Conservation (phyloP, 495 filamentous ascomycete genomes). For the Apodospora peruviana region DNA sequence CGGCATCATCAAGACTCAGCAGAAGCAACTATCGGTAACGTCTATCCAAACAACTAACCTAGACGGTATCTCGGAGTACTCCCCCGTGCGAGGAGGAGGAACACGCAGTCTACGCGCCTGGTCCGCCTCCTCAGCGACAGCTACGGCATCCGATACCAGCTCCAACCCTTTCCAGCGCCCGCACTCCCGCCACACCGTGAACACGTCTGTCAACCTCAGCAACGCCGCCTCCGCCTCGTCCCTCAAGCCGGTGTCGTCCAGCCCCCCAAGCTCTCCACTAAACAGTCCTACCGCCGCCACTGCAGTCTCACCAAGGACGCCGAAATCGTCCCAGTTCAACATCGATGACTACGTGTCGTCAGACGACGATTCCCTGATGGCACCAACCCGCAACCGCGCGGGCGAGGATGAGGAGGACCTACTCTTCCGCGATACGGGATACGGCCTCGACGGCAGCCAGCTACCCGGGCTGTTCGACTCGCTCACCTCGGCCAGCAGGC, state of each 20-base stretch:
- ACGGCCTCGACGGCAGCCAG: constrained; percentile 26
- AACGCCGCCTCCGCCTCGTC: constrained; percentile 13
- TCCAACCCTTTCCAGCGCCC: constrained; percentile 34
- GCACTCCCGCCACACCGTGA: constrained; percentile 36
- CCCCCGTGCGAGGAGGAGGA: constrained; percentile 21
- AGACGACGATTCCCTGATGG: constrained; percentile 30
- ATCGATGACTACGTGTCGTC: constrained; percentile 36
- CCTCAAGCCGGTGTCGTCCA: constrained; percentile 13
- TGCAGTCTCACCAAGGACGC: constrained; percentile 1
- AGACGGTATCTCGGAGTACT: constrained; percentile 15
- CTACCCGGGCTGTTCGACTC: constrained; percentile 32
- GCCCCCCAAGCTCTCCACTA: background rate
- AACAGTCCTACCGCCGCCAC: background rate
- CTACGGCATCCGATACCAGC: constrained; percentile 29
- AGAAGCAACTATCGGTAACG: background rate
- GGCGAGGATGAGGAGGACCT: constrained; percentile 39
- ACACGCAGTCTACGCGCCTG: constrained; percentile 31
- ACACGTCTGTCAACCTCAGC: constrained; percentile 37
- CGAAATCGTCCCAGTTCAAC: constrained; percentile 20
- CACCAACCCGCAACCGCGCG: constrained; percentile 16
- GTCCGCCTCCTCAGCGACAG: constrained; percentile 38
- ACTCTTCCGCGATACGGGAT: constrained; percentile 35
- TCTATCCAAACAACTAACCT: background rate
- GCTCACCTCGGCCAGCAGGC: background rate
- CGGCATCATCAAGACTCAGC: background rate